Base-by-base conservation (phyloP, 768 basidiomycete genomes). In the Phylloporus scabripes region DNA sequence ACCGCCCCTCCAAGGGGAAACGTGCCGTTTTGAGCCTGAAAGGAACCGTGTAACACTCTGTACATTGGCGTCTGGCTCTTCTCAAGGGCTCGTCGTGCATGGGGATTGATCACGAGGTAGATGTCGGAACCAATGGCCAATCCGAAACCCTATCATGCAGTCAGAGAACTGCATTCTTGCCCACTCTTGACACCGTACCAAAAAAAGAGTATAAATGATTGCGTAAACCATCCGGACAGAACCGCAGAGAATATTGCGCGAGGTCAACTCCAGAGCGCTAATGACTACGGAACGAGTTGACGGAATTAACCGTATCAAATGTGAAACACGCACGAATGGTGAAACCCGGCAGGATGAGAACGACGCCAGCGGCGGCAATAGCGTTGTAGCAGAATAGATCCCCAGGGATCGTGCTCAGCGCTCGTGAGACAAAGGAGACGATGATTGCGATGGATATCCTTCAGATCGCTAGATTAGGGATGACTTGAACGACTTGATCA, bases 331-430 rank as follows among this genome's bases (percentile, higher is more conserved):
- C 61, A 88, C 88, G 69, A 48, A 90, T 77, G 11, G 86, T 87
- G 60, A 89, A 93, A 24, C 90, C 92, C 8, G 92, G 92, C 12
- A 94, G 78, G 54, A 95, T 91, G 41, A 90, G 76, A n/a, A 93
- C 87, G 8, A 94, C 86, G 2, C 90, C 90, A 28, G 88, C 87
- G 10, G 89, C 90, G 8, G 92, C 88, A 53, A 95, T 82, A 4
- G 93, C 85, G 43, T 85, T 87, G 68, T 92, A 96, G 66, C 93
- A 96, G 63, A 94, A 94, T 20, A 83, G 65, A 48, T 81, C 72
- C 5, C 82, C 83, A 4, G 78, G 80, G 42, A 93, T 80, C 54
- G 82, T 85, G 53, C 89, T 85, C 45, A 95, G 67, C 14, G 79
- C 85, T 45, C 91, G 77, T 3, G 92, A 86, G 17, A 85, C 71